phyloP scores from a whole-genome alignment of 2,329 filamentous ascomycete species.

The Thelonectria discophora region DNA sequence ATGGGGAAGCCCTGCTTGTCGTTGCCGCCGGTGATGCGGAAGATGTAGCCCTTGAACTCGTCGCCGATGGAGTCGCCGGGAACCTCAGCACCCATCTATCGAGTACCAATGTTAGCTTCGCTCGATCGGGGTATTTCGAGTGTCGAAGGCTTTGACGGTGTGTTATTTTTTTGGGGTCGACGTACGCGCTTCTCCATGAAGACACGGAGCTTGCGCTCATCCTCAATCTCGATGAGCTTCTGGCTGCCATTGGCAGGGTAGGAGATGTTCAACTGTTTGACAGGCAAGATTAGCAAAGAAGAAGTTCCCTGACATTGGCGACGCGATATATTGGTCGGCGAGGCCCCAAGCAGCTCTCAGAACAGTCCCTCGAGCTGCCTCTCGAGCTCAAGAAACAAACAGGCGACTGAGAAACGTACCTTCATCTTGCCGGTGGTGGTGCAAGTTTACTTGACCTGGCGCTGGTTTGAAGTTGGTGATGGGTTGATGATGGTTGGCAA shows the following conservation, averaged over 20 bases:
- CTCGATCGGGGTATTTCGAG: constrained; percentile 9
- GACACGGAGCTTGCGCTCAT: constrained; percentile 98
- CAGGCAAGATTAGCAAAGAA: constrained; percentile 45
- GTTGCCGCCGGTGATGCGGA: constrained; percentile 99
- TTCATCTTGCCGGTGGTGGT: constrained; percentile 60
- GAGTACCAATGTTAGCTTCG: constrained; percentile 46
- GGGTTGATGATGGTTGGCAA: constrained; percentile 41
- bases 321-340: not conserved
- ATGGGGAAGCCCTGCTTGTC: constrained; percentile 99
- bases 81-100: constrained; percentile 88
- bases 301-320: not conserved
- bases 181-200: constrained; percentile 98
- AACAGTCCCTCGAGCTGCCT: no score
- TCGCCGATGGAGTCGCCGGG: constrained; percentile 94
- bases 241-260: constrained; percentile 99
- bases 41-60: constrained; percentile 99
- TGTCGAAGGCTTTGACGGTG: constrained; percentile 20
- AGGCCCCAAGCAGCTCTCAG: no score
- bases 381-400: not conserved
- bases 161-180: constrained; percentile 39
- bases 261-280: constrained; percentile 69
- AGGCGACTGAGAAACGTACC: constrained; percentile 46
- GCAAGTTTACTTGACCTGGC: constrained; percentile 55
- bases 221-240: constrained; percentile 98
- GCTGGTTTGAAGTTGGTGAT: constrained; percentile 51